Base-by-base conservation (phyloP, 805 yeast species). In the Lipomyces japonicus region DNA sequence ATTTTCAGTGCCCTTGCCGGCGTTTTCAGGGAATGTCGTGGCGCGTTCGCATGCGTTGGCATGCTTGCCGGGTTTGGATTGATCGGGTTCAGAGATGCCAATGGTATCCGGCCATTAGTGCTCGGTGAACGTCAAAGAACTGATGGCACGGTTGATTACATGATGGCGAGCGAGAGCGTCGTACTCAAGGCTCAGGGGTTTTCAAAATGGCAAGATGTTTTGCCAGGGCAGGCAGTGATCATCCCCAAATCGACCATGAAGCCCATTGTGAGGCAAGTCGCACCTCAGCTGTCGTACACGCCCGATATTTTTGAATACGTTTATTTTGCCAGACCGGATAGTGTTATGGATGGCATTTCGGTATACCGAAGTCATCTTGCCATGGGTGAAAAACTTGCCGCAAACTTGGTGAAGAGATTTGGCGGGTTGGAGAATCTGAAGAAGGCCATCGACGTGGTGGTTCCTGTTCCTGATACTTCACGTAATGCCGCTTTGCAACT, bases 401-500 rank as follows among this genome's bases (percentile, higher is more conserved):
- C 76, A 44, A 84, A 81, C 63, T 84, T 93, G 56, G 63, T 66
- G 24, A 55, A 65, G 19, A 63, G 69, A 12, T 73, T 78, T 50
- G 71, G 71, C 16, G 72, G 71, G 14, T 45, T 60, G 3, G 80
- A 76, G 34, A 70, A 74, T 19, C 75, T 75, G 42, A 68, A 72
- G 37, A 69, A 75, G 45, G 79, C 79, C 53, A 83, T 93, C 48
- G 98, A 93, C 63, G 98, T 91, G 41, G 95, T 93, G 34, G 87
- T 93, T 51, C 97, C 98, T 1, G 98, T 93, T 12, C 98, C 98
- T 9, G 98, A 93, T 68, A 93, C 98, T 5, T 83, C 97, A n/a
- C 80, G 97, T 69, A 90, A 95, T 38, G 83, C 96, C 21, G 97
- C 97, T 0, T 70, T 90, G 53, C 93, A 93, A 65, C 84, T 95